Evolutionary conservation across 306 rosid species (phyloP), one percentile per base, ranked within the genome.

Genomic region (Elaeagnus macrophylla): DNA sequence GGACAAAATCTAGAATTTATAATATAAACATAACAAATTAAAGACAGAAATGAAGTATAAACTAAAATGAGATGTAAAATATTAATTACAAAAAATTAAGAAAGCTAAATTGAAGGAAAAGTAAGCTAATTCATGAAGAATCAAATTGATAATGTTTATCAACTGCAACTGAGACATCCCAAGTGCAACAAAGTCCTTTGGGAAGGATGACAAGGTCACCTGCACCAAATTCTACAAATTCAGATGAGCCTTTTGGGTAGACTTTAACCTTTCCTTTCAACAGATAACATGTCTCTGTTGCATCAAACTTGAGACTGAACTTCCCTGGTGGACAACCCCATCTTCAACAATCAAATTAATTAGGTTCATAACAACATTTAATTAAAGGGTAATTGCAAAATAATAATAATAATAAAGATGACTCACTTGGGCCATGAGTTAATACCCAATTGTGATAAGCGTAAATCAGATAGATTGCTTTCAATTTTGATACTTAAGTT

Each of bases 241-340:
- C 77, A 35, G 80, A 71, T 44, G 83, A 81, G 1, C 93, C 89
- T 72, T 83, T 89, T 38, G 87, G 70, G 59, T 77, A 89, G 39
- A 71, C 97, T 56, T 79, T 89, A 75, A 89, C 95, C 52, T 81
- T 89, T 16, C 97, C 95, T 68, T 81, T 89, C 70, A 89, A 15
- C 49, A 89, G 54, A 60, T 89, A 89, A 52, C 95, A 89, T 16
- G 85, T 89, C 64, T 89, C 97, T 47, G 76, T 77, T n/a, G 94
- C 94, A 53, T 89, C 94, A 68, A 81, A 89, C 44, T 86, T 89
- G 35, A 89, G 53, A 40, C 81, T 83, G 65, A 79, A 89, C 64
- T 86, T 89, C 45, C 97, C 97, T 1, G 97, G 90, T 2, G 95
- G 83, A 37, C 97, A 89, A n/a, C 94, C 95, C 97, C 88, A 86